phyloP scores from a whole-genome alignment of 352 stramenopile species.

The Globisporangium acanthophoron region DNA sequence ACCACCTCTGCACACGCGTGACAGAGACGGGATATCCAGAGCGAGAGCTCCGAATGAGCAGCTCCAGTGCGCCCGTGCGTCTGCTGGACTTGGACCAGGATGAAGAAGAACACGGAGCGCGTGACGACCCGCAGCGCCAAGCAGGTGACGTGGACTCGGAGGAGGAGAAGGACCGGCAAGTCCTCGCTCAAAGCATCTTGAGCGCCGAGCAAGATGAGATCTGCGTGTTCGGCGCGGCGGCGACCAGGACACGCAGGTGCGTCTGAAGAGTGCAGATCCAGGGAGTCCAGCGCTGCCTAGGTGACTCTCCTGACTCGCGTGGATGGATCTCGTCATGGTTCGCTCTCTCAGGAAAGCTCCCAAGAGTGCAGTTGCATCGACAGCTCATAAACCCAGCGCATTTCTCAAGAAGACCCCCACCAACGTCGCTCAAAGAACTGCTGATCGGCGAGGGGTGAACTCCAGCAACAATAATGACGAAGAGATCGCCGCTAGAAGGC shows the following conservation, averaged over 20 bases:
- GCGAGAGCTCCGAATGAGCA: too few species aligned
- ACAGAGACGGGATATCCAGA: too few species aligned
- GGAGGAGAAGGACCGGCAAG: background rate
- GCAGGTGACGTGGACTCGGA: background rate
- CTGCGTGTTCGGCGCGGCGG: conserved; percentile 22
- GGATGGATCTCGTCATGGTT: background rate
- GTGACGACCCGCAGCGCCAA: background rate
- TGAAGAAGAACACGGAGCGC: background rate
- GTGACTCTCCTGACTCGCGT: too few species aligned
- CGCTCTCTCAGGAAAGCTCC: conserved; percentile 3
- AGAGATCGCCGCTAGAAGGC: conserved; percentile 6
- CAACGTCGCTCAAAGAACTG: background rate
- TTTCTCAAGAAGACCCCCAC: conserved; percentile 1
- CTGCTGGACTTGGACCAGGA: conserved; percentile 5
- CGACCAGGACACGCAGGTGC: conserved; percentile 17
- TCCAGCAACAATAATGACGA: conserved; percentile 25
- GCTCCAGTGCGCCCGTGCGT: background rate
- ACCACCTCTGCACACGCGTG: too few species aligned
- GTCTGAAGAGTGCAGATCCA: background rate
- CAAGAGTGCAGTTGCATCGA: background rate
- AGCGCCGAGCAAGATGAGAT: conserved; percentile 15
- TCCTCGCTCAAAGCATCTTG: background rate
- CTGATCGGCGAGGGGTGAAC: conserved; percentile 6
- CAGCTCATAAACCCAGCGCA: background rate
- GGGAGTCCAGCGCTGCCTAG: background rate